Percentiles rank a stretch among this genome's conserved stretches.
phyloP scores from a whole-genome alignment of 2,329 filamentous ascomycete species.

The Teratosphaeria epicoccoides region DNA sequence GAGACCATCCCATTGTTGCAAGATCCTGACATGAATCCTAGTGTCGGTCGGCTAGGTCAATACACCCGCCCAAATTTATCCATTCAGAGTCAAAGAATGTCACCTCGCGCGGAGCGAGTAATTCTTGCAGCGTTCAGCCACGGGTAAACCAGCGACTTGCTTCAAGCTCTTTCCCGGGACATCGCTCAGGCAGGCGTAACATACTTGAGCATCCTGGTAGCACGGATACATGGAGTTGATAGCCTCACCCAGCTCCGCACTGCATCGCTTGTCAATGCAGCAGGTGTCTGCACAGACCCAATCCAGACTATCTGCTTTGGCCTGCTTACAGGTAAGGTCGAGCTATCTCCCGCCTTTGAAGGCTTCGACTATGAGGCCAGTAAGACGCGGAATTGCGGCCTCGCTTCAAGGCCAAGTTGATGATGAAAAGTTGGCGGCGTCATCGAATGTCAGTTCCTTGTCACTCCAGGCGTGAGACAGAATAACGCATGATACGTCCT shows the following conservation, averaged over 20 bases:
- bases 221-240: slow-evolving; percentile 13
- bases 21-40: not conserved
- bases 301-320: too few species aligned
- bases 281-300: slow-evolving; percentile 12
- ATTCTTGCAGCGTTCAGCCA: slow-evolving; percentile 2
- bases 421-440: too few species aligned
- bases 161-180: not conserved
- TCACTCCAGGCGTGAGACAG: too few species aligned
- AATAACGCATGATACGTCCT: too few species aligned
- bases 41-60: not conserved
- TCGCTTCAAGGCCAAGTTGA: too few species aligned
- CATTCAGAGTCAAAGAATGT: not conserved
- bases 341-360: too few species aligned
- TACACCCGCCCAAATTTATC: not conserved
- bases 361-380: too few species aligned
- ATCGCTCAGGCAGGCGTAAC: slow-evolving; percentile 6
- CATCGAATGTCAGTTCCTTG: too few species aligned
- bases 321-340: too few species aligned
- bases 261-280: slow-evolving; percentile 12
- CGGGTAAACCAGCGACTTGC: slow-evolving; percentile 1
- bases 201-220: slow-evolving; percentile 4
- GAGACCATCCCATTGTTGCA: not conserved
- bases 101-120: slow-evolving; percentile 1
- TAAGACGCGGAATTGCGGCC: too few species aligned
- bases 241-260: slow-evolving; percentile 9